Percentiles rank a stretch among this genome's conserved stretches.
Conservation (phyloP, 495 filamentous ascomycete genomes). For the Cryomyces minteri region DNA sequence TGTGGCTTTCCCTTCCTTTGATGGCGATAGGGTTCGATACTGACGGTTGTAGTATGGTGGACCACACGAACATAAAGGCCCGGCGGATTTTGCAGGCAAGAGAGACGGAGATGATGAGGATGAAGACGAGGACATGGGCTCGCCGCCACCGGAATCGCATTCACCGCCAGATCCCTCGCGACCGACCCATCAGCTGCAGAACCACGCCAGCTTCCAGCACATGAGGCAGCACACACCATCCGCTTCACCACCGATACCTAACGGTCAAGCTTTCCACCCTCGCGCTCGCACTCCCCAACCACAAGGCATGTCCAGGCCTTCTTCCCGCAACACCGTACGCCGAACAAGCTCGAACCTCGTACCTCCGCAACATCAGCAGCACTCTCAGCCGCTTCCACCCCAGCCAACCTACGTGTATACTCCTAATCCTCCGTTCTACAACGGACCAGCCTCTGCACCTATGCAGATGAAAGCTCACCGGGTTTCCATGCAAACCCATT, state of each 20-base stretch:
- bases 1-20: conserved; percentile 15
- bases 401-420: conserved; percentile 73
- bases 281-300: conserved; percentile 50
- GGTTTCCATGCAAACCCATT: conserved; percentile 11
- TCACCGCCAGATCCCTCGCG: conserved; percentile 35
- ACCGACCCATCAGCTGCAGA: conserved; percentile 59
- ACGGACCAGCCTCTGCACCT: conserved; percentile 39
- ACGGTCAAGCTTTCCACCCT: conserved; percentile 52
- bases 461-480: conserved; percentile 17
- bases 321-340: conserved; percentile 61
- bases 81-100: conserved; percentile 76
- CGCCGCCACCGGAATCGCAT: conserved; percentile 42
- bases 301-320: conserved; percentile 56
- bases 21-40: neutral
- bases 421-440: conserved; percentile 71
- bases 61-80: conserved; percentile 92
- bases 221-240: conserved; percentile 71
- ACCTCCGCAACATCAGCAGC: conserved; percentile 34
- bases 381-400: conserved; percentile 40
- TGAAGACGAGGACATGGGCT: conserved; percentile 47
- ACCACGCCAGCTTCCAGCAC: conserved; percentile 54
- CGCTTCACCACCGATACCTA: conserved; percentile 74
- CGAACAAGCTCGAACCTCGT: conserved; percentile 60
- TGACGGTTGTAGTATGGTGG: conserved; percentile 49
- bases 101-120: conserved; percentile 75